phyloP scores from a whole-genome alignment of 257 asterid species.

The Verbena officinalis region DNA sequence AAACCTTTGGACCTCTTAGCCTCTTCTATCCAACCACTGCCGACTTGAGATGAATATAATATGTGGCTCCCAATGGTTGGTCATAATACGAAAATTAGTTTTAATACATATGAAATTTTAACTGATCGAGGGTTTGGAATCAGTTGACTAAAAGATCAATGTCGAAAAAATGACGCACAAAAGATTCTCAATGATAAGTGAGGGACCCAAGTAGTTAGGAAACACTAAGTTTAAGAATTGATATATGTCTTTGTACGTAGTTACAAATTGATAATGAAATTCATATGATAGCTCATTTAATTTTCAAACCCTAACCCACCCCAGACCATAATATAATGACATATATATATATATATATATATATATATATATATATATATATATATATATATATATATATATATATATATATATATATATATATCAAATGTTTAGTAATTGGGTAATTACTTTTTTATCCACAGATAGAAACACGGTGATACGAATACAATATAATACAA shows the following conservation, averaged over 20 bases:
- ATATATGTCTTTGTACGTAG: slow-evolving; percentile 30
- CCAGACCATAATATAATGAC: too few species aligned
- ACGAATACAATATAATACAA: too few species aligned
- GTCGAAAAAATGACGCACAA: slow-evolving; percentile 61
- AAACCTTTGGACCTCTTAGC: slow-evolving; percentile 14
- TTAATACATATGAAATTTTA: slow-evolving; percentile 14
- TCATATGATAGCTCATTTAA: slow-evolving; percentile 38
- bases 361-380: too few species aligned
- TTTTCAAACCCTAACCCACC: slow-evolving; percentile 19
- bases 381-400: too few species aligned
- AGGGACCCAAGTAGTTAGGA: slow-evolving; percentile 79
- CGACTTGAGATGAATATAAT: slow-evolving; percentile 25
- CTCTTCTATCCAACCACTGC: slow-evolving; percentile 33
- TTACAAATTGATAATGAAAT: slow-evolving; percentile 34
- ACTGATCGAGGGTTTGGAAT: too few species aligned
- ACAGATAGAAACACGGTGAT: too few species aligned
- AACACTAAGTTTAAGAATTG: slow-evolving; percentile 47
- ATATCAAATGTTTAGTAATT: too few species aligned
- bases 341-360: too few species aligned
- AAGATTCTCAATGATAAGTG: slow-evolving; percentile 66
- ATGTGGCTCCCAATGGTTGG: slow-evolving; percentile 31
- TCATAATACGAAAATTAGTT: neutral
- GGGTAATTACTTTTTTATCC: too few species aligned
- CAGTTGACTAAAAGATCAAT: slow-evolving; percentile 56
- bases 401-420: too few species aligned